Percentiles rank a stretch among this genome's conserved stretches.
These are phyloP conservation scores for Hypocrella siamensis DNA, from an alignment of 2,329 filamentous ascomycete species.

Conservation along the genomic window DNA sequence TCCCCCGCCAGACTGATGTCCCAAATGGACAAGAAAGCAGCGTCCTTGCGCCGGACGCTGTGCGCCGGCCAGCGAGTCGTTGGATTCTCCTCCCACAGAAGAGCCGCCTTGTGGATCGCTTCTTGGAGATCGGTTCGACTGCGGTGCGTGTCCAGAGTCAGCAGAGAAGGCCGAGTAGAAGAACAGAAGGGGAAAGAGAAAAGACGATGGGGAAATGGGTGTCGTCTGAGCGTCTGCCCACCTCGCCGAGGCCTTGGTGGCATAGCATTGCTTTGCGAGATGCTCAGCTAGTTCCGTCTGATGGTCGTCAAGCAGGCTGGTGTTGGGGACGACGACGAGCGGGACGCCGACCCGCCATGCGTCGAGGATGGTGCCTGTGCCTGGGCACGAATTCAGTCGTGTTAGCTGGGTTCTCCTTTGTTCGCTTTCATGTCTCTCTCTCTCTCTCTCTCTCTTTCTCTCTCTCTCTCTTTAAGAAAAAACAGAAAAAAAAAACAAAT, in stretches of 20 bases:
- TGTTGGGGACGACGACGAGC: constrained; percentile 83
- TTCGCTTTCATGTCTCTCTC: too few relatives aligned
- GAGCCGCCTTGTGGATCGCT: constrained; percentile 20
- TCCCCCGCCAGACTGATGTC: constrained; percentile 16
- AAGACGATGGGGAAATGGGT: too few relatives aligned
- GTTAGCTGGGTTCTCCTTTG: too few relatives aligned
- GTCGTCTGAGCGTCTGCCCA: constrained; percentile 16
- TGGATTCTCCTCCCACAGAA: constrained; percentile 19
- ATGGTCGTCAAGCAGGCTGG: constrained; percentile 71
- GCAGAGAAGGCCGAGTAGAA: too few relatives aligned
- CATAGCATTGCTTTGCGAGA: constrained; percentile 59
- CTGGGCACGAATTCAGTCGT: constrained; percentile 25
- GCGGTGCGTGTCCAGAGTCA: too few relatives aligned
- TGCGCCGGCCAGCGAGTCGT: constrained; percentile 18
- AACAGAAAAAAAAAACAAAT: too few relatives aligned
- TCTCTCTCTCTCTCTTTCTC: too few relatives aligned
- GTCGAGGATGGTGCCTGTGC: constrained; percentile 79
- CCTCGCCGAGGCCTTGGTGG: constrained; percentile 54
- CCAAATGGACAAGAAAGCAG: constrained; percentile 15
- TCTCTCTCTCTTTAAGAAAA: too few relatives aligned
- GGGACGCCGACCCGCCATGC: constrained; percentile 58
- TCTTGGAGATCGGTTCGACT: constrained; percentile 17
- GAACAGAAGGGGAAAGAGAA: too few relatives aligned
- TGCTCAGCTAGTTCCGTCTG: constrained; percentile 74
- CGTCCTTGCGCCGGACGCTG: constrained; percentile 5